Evolutionary conservation across 805 yeast genomes (phyloP), one percentile per base, ranked within the genome.

Genomic region (Candida nitratophila): DNA sequence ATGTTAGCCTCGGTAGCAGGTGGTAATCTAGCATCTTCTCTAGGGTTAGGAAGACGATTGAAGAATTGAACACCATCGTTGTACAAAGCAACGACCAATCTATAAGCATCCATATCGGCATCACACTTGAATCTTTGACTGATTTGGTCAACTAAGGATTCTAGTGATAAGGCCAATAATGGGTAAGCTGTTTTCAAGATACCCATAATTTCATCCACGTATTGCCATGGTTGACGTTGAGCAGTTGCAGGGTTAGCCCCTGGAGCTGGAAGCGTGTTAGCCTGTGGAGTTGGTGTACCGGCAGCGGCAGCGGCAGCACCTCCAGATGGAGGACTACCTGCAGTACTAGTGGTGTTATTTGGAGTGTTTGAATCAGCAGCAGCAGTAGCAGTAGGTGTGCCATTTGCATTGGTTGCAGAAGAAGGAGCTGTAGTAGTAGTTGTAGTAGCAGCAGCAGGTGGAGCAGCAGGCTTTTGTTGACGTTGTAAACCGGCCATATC

Each of bases 151-250:
- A 93, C 97, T 44, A 95, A 68, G 0, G 98, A 88, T 63, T 93
- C 99, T 50, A 95, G 72, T 0, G 97, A 88, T 38, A 93, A 74
- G 0, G 99, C 96, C 49, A 93, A 68, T 43, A 93, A 68, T 2
- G 99, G 99, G 61, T 90, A 93, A 0, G 98, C 96, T 0, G 99
- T 95, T 61, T 93, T 93, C 60, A 95, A 69, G 44, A 93, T 90
- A 20, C 95, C 93, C 86, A 89, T 88, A 45, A 93, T 84, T 56
- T 91, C 98, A 43, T 77, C 83, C 22, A 90, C 90, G 56, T 91
- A 82, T 54, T 88, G 96, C 95, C 96, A 88, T 11, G 98, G 95
- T 63, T 86, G 91, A 45, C 79, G 77, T 35, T 27, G 40, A 32
- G 57, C 40, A 2, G 43, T 2, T 5, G 21, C 16, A 4, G 53